phyloP scores from a whole-genome alignment of 352 stramenopile genomes.

The Globisporangium mamillatum region DNA sequence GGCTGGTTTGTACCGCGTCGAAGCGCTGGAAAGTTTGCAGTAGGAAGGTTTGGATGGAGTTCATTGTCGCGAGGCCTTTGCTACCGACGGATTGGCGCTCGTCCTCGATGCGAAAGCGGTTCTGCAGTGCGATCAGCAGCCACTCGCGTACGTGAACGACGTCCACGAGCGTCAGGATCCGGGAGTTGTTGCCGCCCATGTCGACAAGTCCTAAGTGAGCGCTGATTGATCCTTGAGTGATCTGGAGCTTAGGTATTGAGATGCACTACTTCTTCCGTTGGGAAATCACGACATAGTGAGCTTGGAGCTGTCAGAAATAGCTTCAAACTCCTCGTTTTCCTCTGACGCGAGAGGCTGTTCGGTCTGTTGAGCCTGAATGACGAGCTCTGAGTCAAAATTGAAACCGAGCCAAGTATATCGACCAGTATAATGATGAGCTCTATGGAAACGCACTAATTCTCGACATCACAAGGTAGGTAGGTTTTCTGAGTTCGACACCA shows the following conservation, averaged over 20 bases:
- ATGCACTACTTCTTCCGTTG: background rate
- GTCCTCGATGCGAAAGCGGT: constrained; percentile 16
- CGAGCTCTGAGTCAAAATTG: too few species aligned
- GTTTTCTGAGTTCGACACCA: background rate
- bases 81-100: background rate
- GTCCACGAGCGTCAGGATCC: constrained; percentile 26
- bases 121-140: constrained; percentile 30
- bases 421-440: too few species aligned
- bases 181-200: constrained; percentile 33
- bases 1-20: constrained; percentile 22
- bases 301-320: background rate
- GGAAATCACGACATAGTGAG: background rate
- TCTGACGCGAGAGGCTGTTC: too few species aligned
- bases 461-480: background rate
- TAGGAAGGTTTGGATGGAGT: constrained; percentile 20
- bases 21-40: constrained; percentile 25
- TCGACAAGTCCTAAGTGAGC: background rate
- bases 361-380: too few species aligned
- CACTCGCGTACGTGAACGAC: constrained; percentile 27
- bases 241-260: background rate
- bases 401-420: too few species aligned
- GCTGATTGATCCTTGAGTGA: background rate
- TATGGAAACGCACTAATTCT: background rate
- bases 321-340: background rate
- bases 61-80: background rate